Evolutionary conservation across 2,329 filamentous ascomycete genomes (phyloP).

Genomic region (Claviceps sp.): DNA sequence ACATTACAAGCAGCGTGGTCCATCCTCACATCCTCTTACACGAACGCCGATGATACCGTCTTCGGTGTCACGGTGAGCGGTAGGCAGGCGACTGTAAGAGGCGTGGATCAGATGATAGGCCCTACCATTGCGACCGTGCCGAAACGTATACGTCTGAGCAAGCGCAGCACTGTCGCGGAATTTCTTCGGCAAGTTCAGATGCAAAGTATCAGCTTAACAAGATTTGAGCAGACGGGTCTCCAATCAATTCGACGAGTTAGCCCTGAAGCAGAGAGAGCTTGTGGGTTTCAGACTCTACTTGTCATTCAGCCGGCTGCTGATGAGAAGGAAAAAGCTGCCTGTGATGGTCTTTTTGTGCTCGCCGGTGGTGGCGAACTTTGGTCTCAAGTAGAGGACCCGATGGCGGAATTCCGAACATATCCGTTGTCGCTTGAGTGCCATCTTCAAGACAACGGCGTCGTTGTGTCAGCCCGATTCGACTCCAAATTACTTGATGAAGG

Average conservation of each 20-base stretch:
- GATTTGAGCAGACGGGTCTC: constrained; percentile 15
- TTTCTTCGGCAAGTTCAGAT: constrained; percentile 12
- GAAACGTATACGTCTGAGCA: constrained; percentile 6
- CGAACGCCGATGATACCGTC: constrained; percentile 18
- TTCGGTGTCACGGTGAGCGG: constrained; percentile 16
- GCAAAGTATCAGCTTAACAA: constrained; percentile 11
- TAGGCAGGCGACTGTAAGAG: constrained; percentile 12
- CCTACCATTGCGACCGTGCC: constrained; percentile 17
- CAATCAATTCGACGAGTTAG: constrained; percentile 14
- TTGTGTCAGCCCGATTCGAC: constrained; percentile 7
- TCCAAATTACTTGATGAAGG: constrained; percentile 1
- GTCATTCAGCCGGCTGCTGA: constrained; percentile 2
- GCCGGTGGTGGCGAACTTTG: neutral
- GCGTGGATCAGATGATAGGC: constrained; percentile 14
- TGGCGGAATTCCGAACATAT: constrained; percentile 3
- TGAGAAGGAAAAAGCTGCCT: constrained; percentile 1
- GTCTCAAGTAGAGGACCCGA: neutral
- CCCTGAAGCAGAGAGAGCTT: constrained; percentile 7
- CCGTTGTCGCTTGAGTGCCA: constrained; percentile 2
- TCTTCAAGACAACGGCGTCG: constrained; percentile 3
- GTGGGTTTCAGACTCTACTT: constrained; percentile 10
- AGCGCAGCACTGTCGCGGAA: constrained; percentile 6
- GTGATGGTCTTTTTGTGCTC: neutral
- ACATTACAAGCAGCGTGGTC: constrained; percentile 16
- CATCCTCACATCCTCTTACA: constrained; percentile 23